These are phyloP conservation scores for Hondaea fermentalgiana DNA, from an alignment of 108 stramenopile genomes.

Conservation along the genomic window DNA sequence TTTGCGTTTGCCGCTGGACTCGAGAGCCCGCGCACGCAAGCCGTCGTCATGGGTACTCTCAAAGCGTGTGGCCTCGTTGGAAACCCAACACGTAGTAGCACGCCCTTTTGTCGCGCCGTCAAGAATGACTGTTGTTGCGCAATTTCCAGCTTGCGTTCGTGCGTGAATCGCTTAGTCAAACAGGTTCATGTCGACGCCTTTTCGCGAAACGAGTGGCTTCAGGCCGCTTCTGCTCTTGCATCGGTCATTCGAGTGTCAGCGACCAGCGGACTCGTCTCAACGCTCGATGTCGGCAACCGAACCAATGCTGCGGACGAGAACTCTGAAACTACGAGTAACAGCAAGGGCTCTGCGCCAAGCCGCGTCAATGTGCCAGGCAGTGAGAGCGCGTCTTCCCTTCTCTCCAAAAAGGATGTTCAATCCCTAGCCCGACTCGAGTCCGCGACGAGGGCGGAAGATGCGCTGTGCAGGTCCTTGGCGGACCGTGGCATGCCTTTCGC, in stretches of 20 bases:
- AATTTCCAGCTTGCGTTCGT: not conserved
- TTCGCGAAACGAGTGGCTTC: not conserved
- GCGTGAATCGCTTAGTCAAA: not conserved
- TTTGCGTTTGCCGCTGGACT: not conserved
- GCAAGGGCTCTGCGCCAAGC: too few species aligned
- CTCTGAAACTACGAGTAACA: not conserved
- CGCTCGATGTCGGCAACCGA: not conserved
- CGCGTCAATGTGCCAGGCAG: not conserved
- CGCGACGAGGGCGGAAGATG: not conserved
- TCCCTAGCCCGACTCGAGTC: not conserved
- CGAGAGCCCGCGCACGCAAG: not conserved
- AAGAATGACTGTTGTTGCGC: not conserved
- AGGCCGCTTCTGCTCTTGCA: not conserved
- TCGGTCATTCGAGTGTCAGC: not conserved
- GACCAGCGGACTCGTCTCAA: not conserved
- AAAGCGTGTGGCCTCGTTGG: not conserved
- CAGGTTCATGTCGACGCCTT: not conserved
- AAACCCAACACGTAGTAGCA: not conserved
- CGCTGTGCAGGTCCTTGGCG: not conserved
- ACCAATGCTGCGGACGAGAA: not conserved
- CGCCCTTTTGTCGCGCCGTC: not conserved
- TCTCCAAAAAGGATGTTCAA: not conserved
- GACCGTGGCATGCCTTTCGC: not conserved
- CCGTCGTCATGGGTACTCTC: not conserved
- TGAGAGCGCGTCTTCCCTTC: not conserved